Base-by-base conservation (phyloP, 1,284 basidiomycete species). In the Puccinia triticina region DNA sequence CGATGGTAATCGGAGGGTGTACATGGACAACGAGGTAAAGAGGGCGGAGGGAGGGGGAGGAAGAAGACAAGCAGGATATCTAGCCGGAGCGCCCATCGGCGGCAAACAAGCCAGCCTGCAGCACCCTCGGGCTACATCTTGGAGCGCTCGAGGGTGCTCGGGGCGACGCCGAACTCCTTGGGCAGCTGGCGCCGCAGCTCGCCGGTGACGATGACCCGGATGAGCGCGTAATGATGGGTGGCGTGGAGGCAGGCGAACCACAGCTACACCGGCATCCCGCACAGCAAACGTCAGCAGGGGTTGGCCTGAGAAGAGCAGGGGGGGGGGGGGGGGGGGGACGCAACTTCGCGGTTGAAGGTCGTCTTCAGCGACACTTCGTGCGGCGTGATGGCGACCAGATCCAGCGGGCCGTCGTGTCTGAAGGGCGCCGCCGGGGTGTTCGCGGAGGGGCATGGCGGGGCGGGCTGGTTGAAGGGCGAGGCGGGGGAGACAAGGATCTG, bases 201-300 rank as follows among this genome's bases (percentile, higher is more conserved):
- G n/a, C 84, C 77, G 46, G 84, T 83, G 55, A 86, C 83, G 69
- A 86, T 86, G 26, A 85, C 85, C 8, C 85, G 53, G 5, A 84
- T 84, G 7, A 86, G 82, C 0, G 86, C 86, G 50, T 84, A 86
- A 83, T 86, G 86, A 79, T 86, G 86, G 55, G 86, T 85, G 0
- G 85, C 85, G 67, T 86, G 86, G 23, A 86, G 73, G 16, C 84
- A 84, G 48, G 85, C 84, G 83, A 86, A 86, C 86, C 86, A 86
- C 16, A 86, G 69, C 82, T 86, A 37, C 2, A 61, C 43, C 21
- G 48, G 72, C 11, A 29, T n/a, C 55, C 55, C 55, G 21, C 29
- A 5, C 55, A 23, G 23, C 16, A 2, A 73, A 4, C 5, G 50
- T 34, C 46, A 50, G 26, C 55, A 7, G 37, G 29, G 26, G 37